Evolutionary conservation across 495 filamentous ascomycete species (phyloP).

Genomic region (Hyaloscypha variabilis): DNA sequence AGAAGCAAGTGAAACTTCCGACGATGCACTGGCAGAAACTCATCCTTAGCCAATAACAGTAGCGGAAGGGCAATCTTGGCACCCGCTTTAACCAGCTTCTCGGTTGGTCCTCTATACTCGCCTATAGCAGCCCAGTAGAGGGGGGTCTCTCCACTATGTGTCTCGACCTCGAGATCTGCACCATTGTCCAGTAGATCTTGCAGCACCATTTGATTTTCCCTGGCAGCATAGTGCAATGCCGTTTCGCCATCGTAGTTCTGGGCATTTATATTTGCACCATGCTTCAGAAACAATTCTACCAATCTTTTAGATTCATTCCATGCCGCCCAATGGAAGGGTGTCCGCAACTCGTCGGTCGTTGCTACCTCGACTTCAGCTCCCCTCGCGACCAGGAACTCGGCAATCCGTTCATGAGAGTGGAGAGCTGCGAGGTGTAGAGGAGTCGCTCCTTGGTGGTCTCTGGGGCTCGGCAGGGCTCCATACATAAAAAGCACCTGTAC

Average conservation of each 20-base stretch:
- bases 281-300: conserved; percentile 23
- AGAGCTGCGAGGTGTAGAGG: conserved; percentile 29
- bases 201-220: neutral
- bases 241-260: neutral
- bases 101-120: neutral
- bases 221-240: conserved; percentile 9
- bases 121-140: neutral
- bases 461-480: conserved; percentile 23
- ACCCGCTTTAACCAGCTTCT: neutral
- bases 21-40: neutral
- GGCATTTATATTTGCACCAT: conserved; percentile 30
- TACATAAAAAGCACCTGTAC: conserved; percentile 21
- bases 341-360: neutral
- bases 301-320: conserved; percentile 18
- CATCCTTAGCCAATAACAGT: neutral
- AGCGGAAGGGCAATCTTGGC: neutral
- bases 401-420: conserved; percentile 26
- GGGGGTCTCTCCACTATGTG: neutral
- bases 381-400: conserved; percentile 24
- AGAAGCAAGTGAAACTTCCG: neutral
- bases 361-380: conserved; percentile 24
- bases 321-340: conserved; percentile 2
- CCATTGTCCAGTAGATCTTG: conserved; percentile 24
- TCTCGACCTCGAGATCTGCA: conserved; percentile 23
- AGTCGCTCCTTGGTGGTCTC: conserved; percentile 23